Evolutionary conservation across 2,329 filamentous ascomycete species (phyloP), one percentile per base, ranked within the genome.

Genomic region (Aureobasidium leucospermi): DNA sequence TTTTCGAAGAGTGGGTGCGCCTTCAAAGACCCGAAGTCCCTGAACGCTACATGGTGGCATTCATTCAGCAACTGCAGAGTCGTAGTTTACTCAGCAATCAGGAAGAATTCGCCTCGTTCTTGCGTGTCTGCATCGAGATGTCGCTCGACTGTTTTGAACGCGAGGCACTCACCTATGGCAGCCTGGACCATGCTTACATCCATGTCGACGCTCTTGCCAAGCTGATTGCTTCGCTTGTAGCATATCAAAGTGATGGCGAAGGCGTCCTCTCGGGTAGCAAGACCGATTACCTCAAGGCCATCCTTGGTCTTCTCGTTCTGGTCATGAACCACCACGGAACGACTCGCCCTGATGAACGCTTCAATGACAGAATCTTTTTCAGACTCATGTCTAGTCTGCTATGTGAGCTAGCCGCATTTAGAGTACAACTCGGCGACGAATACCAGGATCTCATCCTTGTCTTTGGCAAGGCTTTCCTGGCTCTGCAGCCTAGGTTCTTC

Each of bases 1-100:
- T 96, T 19, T 96, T 99, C 68, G 91, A 93, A 45, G 94, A 99
- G 75, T 99, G 94, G 94, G 83, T 93, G 31, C 85, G 87, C 61
- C 81, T 96, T 7, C 88, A 88, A 72, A 89, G 90, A 66, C 82
- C 85, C n/a, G 85, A 86, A 65, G 84, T 87, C 4, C 85, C 87
- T 4, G 87, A 90, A 63, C 88, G 87, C 68, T 83, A 86, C 0
- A 79, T 85, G 58, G 77, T 82, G 6, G 83, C 89, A 1, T 97
- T 97, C 73, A 83, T 96, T 47, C 85, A 88, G 67, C 93, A 97
- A 72, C 78, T 97, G 68, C 87, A 93, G 67, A 81, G 85, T 60
- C 83, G 83, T 64, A 83, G 87, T 63, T 78, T 94, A 16, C 83
- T 97, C 68, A 83, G 83, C 57, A 85, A 80, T 65, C 84, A 85